Percentiles rank a stretch among this genome's conserved stretches.
Evolutionary conservation across 306 rosid genomes (phyloP).

Genomic region (Canavalia ensiformis): DNA sequence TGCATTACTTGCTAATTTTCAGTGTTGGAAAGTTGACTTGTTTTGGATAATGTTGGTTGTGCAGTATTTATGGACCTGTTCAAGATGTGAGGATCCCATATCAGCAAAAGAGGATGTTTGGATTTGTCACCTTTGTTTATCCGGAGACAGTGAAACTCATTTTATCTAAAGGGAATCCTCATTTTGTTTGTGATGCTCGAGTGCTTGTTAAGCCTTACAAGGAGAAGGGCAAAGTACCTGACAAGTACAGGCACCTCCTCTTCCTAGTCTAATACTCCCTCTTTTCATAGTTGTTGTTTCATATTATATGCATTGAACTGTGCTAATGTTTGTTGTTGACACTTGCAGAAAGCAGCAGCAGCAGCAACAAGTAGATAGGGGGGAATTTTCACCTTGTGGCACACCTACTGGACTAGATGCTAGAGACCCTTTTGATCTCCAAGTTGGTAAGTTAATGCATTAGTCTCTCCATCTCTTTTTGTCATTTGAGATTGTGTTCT

Average conservation of each 20-base stretch:
- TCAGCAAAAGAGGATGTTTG: conserved; percentile 98
- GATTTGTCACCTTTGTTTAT: conserved; percentile 91
- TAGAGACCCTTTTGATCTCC: conserved; percentile 85
- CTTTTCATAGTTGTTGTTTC: neutral
- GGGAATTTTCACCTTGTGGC: conserved; percentile 93
- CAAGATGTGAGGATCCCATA: conserved; percentile 99
- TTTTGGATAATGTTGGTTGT: conserved; percentile 8
- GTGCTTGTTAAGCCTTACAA: conserved; percentile 99
- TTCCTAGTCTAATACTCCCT: neutral
- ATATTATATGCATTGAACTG: neutral
- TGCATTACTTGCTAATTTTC: too few species aligned
- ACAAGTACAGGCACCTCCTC: conserved; percentile 83
- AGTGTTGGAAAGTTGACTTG: too few species aligned
- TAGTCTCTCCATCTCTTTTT: neutral
- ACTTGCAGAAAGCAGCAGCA: conserved; percentile 79
- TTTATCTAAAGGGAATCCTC: conserved; percentile 94
- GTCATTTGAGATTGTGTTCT: neutral
- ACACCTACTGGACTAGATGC: conserved; percentile 88
- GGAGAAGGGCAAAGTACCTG: conserved; percentile 98
- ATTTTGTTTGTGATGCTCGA: conserved; percentile 97
- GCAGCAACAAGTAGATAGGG: conserved; percentile 80
- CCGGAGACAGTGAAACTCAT: conserved; percentile 94
- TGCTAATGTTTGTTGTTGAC: conserved; percentile 20
- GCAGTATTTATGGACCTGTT: conserved; percentile 92
- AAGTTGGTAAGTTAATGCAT: conserved; percentile 68